Percentiles rank a stretch among this genome's conserved stretches.
These are phyloP conservation scores for Phytophthora brassicae DNA, from an alignment of 352 stramenopile species.

Conservation along the genomic window DNA sequence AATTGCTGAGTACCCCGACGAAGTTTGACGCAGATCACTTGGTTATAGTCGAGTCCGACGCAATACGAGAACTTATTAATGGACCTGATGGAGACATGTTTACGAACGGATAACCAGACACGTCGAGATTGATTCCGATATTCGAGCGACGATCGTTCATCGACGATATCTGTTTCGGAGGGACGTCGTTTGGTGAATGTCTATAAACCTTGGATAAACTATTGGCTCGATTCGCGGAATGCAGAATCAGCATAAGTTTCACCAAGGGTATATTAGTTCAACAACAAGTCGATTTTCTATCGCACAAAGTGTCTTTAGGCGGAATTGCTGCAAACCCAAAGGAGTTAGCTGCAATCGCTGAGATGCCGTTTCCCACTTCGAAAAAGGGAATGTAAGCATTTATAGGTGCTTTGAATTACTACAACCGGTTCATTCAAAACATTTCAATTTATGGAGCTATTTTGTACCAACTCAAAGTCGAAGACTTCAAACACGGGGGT, in stretches of 20 bases:
- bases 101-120: neutral
- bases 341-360: too few relatives aligned
- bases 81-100: slow-evolving; percentile 1
- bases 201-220: neutral
- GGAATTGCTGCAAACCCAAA: too few relatives aligned
- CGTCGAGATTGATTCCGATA: neutral
- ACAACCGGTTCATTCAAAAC: too few relatives aligned
- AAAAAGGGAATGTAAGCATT: too few relatives aligned
- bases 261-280: neutral
- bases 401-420: too few relatives aligned
- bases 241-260: neutral
- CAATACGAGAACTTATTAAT: neutral
- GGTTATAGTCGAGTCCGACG: neutral
- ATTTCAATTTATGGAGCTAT: too few relatives aligned
- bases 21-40: slow-evolving; percentile 1
- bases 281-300: neutral
- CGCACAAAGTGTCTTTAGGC: neutral
- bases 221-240: neutral
- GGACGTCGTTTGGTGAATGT: neutral
- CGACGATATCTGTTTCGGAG: slow-evolving; percentile 2
- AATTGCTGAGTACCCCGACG: neutral
- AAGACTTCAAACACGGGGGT: too few relatives aligned
- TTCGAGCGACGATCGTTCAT: slow-evolving; percentile 2
- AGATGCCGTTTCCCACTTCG: too few relatives aligned
- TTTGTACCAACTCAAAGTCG: too few relatives aligned